Conservation (phyloP, 1,139 yeast species). For the Yamadazyma oceani region DNA sequence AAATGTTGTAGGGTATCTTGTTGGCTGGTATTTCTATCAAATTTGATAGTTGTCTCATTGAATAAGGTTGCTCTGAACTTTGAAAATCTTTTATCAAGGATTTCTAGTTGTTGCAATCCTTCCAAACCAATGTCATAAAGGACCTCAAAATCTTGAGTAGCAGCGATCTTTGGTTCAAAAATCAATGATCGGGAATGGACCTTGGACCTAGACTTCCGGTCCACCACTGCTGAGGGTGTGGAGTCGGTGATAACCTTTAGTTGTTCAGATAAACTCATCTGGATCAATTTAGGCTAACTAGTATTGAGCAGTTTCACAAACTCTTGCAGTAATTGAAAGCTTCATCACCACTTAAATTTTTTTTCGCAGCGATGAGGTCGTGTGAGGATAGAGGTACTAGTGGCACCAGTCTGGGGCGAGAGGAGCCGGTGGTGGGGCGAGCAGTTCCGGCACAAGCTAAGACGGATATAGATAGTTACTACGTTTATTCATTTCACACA, state of each 20-base stretch:
- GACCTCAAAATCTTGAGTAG: slow-evolving; percentile 87
- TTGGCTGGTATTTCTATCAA: slow-evolving; percentile 80
- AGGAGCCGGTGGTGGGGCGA: too few relatives aligned
- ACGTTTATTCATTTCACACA: too few relatives aligned
- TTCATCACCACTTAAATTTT: too few relatives aligned
- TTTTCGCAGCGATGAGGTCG: slow-evolving; percentile 11
- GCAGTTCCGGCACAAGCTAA: too few relatives aligned
- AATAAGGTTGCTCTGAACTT: slow-evolving; percentile 73
- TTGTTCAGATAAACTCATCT: slow-evolving; percentile 76
- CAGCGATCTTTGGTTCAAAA: slow-evolving; percentile 84
- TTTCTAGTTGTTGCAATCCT: slow-evolving; percentile 71
- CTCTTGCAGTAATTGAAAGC: too few relatives aligned
- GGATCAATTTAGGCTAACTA: too few relatives aligned
- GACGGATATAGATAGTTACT: too few relatives aligned
- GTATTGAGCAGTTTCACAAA: too few relatives aligned
- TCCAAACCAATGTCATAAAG: slow-evolving; percentile 71
- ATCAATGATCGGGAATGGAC: slow-evolving; percentile 86
- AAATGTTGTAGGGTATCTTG: slow-evolving; percentile 73
- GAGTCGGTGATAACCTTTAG: slow-evolving; percentile 68
- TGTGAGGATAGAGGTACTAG: slow-evolving; percentile 1
- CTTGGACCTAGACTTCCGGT: slow-evolving; percentile 82
- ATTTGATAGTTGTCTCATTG: slow-evolving; percentile 71
- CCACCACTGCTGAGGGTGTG: slow-evolving; percentile 74
- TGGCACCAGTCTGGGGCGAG: too few relatives aligned
- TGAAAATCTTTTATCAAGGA: slow-evolving; percentile 71